Evolutionary conservation across 1,284 basidiomycete genomes (phyloP).

Genomic region (Apiotrichum laibachii): DNA sequence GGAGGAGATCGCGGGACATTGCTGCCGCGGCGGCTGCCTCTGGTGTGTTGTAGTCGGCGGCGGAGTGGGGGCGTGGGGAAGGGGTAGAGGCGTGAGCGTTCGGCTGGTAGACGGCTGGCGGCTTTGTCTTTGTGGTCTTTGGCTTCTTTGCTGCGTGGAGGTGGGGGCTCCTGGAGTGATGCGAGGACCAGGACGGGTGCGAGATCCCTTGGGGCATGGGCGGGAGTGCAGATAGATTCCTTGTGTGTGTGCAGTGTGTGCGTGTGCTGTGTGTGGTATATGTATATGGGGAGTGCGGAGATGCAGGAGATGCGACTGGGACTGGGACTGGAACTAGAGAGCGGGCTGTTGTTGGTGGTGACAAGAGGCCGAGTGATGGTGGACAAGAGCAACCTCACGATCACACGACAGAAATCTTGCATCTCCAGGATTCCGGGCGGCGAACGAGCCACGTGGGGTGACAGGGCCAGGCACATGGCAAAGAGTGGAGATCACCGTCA

Average conservation of each 20-base stretch:
- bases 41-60: neutral
- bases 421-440: no score
- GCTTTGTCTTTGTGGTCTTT: constrained; percentile 5
- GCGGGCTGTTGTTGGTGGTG: neutral
- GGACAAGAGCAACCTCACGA: neutral
- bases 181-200: neutral
- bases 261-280: neutral
- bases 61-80: neutral
- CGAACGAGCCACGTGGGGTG: no score
- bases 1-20: constrained; percentile 14
- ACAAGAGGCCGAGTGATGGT: neutral
- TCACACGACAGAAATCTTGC: constrained; percentile 1
- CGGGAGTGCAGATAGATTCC: neutral
- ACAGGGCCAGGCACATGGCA: no score
- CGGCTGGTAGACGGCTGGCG: neutral
- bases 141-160: constrained; percentile 2
- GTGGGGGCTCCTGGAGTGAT: constrained; percentile 24
- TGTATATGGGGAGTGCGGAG: neutral
- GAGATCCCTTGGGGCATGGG: constrained; percentile 22
- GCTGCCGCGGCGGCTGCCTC: neutral
- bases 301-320: neutral
- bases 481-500: no score
- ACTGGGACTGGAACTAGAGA: neutral
- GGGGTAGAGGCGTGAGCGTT: constrained; percentile 13
- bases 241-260: neutral